Evolutionary conservation across 1,284 basidiomycete genomes (phyloP).

Genomic region (Cutaneotrichosporon arboriforme): DNA sequence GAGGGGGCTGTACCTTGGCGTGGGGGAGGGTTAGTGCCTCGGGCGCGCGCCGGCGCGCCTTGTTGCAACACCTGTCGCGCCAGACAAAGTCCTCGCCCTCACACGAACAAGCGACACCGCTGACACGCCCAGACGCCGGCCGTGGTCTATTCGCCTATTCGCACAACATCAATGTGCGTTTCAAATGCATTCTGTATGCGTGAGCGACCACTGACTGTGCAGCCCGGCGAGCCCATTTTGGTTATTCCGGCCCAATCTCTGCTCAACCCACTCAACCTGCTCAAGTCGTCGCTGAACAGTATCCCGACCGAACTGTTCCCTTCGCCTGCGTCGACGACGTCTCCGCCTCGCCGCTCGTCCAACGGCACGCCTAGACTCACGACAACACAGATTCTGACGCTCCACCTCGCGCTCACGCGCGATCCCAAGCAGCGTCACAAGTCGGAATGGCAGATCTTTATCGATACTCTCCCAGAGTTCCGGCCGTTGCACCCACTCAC

Average conservation of each 20-base stretch:
- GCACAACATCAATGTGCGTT: constrained; percentile 12
- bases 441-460: constrained; percentile 63
- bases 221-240: constrained; percentile 60
- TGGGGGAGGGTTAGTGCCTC: no score
- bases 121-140: constrained; percentile 14
- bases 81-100: neutral
- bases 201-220: neutral
- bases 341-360: constrained; percentile 10
- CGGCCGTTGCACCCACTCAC: constrained; percentile 64
- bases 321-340: constrained; percentile 1
- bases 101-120: neutral
- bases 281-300: constrained; percentile 18
- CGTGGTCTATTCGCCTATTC: constrained; percentile 21
- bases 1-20: no score
- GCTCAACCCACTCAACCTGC: constrained; percentile 63
- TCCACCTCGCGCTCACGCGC: constrained; percentile 56
- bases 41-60: no score
- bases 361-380: constrained; percentile 23
- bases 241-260: constrained; percentile 63
- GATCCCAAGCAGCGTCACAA: constrained; percentile 50
- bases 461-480: constrained; percentile 68
- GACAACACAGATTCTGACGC: constrained; percentile 55
- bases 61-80: no score
- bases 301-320: constrained; percentile 38
- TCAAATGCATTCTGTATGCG: neutral